Percentiles rank a stretch among this genome's conserved stretches.
These are phyloP conservation scores for Artemisia annua DNA, from an alignment of 129 eudicot genomes.

Conservation along the genomic window DNA sequence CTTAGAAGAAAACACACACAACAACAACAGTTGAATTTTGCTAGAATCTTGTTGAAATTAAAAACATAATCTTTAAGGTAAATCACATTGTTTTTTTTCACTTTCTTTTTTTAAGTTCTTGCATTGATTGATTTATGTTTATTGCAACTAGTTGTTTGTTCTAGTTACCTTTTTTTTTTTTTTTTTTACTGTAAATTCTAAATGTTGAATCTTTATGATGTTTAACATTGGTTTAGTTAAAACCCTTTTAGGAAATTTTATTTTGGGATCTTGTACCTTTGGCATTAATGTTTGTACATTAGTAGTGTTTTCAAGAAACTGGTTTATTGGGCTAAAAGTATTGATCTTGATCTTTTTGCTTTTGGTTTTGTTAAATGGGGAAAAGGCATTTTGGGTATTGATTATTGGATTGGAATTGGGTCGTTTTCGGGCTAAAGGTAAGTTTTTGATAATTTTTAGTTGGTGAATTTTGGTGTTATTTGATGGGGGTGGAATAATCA, in stretches of 20 bases:
- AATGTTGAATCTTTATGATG: background rate
- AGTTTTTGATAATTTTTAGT: background rate
- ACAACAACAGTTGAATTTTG: conserved; percentile 21
- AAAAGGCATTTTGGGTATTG: background rate
- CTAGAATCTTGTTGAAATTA: background rate
- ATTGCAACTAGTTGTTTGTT: background rate
- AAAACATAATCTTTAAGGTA: conserved; percentile 7
- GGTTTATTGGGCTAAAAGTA: conserved; percentile 2
- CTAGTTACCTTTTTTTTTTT: too few species aligned
- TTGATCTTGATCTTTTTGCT: background rate
- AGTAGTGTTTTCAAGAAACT: conserved; percentile 11
- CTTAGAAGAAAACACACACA: too few species aligned
- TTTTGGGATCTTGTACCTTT: background rate
- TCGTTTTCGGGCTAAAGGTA: background rate
- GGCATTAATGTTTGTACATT: background rate
- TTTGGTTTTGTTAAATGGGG: background rate
- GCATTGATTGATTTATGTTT: too few species aligned
- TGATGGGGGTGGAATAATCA: conserved; percentile 8
- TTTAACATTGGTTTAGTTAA: background rate
- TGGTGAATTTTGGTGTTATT: background rate
- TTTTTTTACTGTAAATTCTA: background rate
- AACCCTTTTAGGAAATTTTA: background rate
- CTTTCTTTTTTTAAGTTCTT: background rate
- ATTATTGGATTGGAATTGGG: conserved; percentile 9
- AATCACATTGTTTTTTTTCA: background rate